Base-by-base conservation (phyloP, 2,329 filamentous ascomycete species). In the Penicillium sp. region DNA sequence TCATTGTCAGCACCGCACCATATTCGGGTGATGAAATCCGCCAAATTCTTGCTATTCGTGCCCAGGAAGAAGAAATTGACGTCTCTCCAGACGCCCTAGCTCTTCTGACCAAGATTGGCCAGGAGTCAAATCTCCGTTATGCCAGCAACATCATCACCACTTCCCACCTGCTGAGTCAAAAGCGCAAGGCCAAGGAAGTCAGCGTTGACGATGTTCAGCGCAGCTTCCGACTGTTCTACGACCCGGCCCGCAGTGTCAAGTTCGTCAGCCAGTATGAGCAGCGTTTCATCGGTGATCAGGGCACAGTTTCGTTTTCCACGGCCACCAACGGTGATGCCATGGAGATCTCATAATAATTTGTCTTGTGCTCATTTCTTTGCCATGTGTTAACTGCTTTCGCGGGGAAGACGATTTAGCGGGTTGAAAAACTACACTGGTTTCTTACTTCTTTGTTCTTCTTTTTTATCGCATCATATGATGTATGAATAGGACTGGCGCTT, bases 71-170 rank as follows among this genome's bases (percentile, higher is more conserved):
- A 73, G 95, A 99, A 73, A 88, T 99, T 48, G 95, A 99, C 62
- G 79, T 97, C 33, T 90, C 90, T 0, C 84, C 93, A 6, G 93
- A 98, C 72, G 93, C 95, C 0, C 84, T 99, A 13, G 93, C 93
- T 1, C 84, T 99, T 14, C 84, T 99, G 37, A 96, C 95, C 60
- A 98, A 98, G 81, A 96, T 98, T 68, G 95, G 93, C 29, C 85
- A 93, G 69, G 95, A 99, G 75, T 88, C 92, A 1, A 93, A 93
- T 24, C 82, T 99, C 50, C 85, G 95, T 66, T 99, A 99, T 73
- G 93, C 93, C n/a, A 96, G 91, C 79, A 97, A 99, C 73, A 87
- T 99, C 55, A 97, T 99, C 76, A 96, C 90, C 22, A 97, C 95
- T 1, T 95, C 91, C 5, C 90, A 96, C 74, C 84, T 99, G 45